phyloP scores from a whole-genome alignment of 306 rosid genomes.

The Sicyos edulis region DNA sequence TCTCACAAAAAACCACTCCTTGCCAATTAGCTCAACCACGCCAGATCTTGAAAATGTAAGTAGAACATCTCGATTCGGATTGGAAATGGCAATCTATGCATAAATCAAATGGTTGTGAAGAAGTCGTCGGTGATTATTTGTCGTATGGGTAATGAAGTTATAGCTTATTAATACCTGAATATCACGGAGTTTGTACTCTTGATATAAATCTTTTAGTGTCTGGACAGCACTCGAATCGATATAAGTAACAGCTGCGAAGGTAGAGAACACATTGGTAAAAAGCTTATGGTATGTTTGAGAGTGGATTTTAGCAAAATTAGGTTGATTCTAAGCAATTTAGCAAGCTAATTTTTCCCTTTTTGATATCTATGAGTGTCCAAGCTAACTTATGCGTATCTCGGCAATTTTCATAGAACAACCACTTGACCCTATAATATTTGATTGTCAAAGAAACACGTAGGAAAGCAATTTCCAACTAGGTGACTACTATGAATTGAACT shows the following conservation, averaged over 20 bases:
- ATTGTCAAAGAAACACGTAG: too few relatives aligned
- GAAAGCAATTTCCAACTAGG: too few relatives aligned
- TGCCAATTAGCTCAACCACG: constrained; percentile 76
- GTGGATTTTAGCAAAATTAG: not conserved
- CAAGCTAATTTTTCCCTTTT: not conserved
- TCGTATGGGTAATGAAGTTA: not conserved
- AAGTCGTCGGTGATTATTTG: not conserved
- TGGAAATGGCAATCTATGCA: constrained; percentile 83
- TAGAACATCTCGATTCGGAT: constrained; percentile 76
- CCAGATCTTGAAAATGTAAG: constrained; percentile 68
- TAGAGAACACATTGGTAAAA: constrained; percentile 25
- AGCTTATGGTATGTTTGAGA: not conserved
- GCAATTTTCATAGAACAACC: too few relatives aligned
- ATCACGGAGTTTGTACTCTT: constrained; percentile 81
- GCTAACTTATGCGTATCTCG: too few relatives aligned
- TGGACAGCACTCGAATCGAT: constrained; percentile 92
- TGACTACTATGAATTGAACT: too few relatives aligned
- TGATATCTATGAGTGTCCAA: too few relatives aligned
- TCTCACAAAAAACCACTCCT: constrained; percentile 94
- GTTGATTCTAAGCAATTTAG: not conserved
- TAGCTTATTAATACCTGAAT: constrained; percentile 45
- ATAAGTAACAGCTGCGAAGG: constrained; percentile 80
- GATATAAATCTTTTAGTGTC: constrained; percentile 81
- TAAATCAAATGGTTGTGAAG: constrained; percentile 19
- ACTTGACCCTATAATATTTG: too few relatives aligned